These are phyloP conservation scores for Globisporangium cylindrosporum DNA, from an alignment of 352 stramenopile genomes.

Conservation along the genomic window DNA sequence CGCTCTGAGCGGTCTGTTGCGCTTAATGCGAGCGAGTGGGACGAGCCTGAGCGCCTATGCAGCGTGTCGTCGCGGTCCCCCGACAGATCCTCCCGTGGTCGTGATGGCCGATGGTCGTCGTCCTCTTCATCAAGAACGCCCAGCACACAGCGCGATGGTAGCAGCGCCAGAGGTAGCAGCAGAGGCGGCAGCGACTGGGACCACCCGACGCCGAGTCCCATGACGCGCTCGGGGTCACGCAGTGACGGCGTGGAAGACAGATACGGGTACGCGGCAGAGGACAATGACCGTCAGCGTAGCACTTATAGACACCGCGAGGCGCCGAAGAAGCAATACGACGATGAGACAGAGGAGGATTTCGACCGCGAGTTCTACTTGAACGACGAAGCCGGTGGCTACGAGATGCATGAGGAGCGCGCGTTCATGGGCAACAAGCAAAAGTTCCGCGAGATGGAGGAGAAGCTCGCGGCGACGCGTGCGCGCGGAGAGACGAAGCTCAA, in stretches of 20 bases:
- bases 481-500: slow-evolving; percentile 86
- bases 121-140: slow-evolving; percentile 17
- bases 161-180: slow-evolving; percentile 5
- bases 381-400: slow-evolving; percentile 76
- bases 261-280: slow-evolving; percentile 15
- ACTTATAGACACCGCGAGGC: slow-evolving; percentile 22
- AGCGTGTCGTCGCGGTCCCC: slow-evolving; percentile 32
- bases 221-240: slow-evolving; percentile 17
- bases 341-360: slow-evolving; percentile 89
- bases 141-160: slow-evolving; percentile 20
- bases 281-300: slow-evolving; percentile 9
- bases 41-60: slow-evolving; percentile 63
- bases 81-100: slow-evolving; percentile 1
- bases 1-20: slow-evolving; percentile 29
- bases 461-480: slow-evolving; percentile 79
- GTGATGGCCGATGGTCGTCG: not conserved
- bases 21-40: slow-evolving; percentile 72
- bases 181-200: slow-evolving; percentile 42
- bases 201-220: slow-evolving; percentile 39
- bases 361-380: slow-evolving; percentile 95
- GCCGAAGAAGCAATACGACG: slow-evolving; percentile 79
- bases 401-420: slow-evolving; percentile 61
- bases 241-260: slow-evolving; percentile 9
- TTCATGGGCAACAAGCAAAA: slow-evolving; percentile 92
- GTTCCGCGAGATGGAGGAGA: slow-evolving; percentile 89